Percentiles rank a stretch among this genome's conserved stretches.
phyloP scores from a whole-genome alignment of 805 yeast genomes.

The Starmerella apis region DNA sequence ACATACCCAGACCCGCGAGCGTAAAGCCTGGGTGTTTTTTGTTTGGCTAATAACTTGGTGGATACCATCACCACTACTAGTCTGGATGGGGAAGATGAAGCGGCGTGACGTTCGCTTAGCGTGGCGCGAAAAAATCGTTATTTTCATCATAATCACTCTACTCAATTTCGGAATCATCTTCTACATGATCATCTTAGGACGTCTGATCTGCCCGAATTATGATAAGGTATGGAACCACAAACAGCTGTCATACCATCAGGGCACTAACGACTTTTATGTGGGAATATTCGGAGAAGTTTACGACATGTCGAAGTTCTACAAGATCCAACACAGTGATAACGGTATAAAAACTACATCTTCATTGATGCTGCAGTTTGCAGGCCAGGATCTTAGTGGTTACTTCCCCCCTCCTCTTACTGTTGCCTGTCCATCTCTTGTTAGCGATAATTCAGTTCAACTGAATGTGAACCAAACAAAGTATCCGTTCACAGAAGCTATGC shows the following conservation, averaged over 20 bases:
- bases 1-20: conserved; percentile 26
- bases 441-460: conserved; percentile 28
- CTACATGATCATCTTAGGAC: conserved; percentile 36
- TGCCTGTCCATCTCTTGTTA: conserved; percentile 35
- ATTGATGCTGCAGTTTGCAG: conserved; percentile 34
- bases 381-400: conserved; percentile 33
- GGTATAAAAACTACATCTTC: conserved; percentile 30
- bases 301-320: conserved; percentile 35
- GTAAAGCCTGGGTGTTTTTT: conserved; percentile 33
- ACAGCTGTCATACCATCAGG: conserved; percentile 33
- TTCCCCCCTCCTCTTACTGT: conserved; percentile 36
- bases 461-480: conserved; percentile 29
- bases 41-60: conserved; percentile 37
- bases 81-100: conserved; percentile 33
- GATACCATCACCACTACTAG: conserved; percentile 34
- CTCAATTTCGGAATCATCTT: conserved; percentile 35
- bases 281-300: conserved; percentile 35
- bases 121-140: conserved; percentile 36
- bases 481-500: conserved; percentile 29
- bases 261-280: conserved; percentile 33
- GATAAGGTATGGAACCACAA: conserved; percentile 35
- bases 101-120: conserved; percentile 36
- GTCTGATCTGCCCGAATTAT: conserved; percentile 35
- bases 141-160: conserved; percentile 32
- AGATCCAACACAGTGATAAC: conserved; percentile 35